Base-by-base conservation (phyloP, 2,329 filamentous ascomycete genomes). In the Purpureocillium lavendulum region DNA sequence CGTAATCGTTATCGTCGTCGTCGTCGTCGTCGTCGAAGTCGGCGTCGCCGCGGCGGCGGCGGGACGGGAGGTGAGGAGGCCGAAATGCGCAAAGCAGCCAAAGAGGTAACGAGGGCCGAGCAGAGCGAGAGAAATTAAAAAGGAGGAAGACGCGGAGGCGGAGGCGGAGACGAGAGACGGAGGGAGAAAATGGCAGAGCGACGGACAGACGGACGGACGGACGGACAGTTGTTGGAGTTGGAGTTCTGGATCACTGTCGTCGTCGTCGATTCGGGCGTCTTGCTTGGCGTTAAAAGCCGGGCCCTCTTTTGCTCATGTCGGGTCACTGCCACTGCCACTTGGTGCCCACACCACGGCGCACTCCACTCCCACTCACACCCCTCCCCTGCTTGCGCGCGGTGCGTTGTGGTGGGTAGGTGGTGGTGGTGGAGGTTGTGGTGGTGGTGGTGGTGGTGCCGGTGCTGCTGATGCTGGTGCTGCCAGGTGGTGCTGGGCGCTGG, bases 171-270 rank as follows among this genome's bases (percentile, higher is more conserved):
- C 24, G 39, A 17, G 36, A 38, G 36, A 30, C 30, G 35, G 28
- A 17, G 36, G 29, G 12, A 13, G 29, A 30, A 30, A 30, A 7
- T 4, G 26, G 12, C 26, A 29, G 26, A 29, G n/a, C n/a, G n/a
- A n/a, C n/a, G n/a, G n/a, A n/a, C n/a, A n/a, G n/a, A n/a, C n/a
- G 7, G 29, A 30, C 21, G 16, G 29, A 31, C 24, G 28, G 30
- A 24, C 17, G 29, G 29, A 30, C 11, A 13, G n/a, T 30, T 32
- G n/a, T 30, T 32, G 33, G n/a, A 30, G 33, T 29, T 33, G 39
- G 39, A 40, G 39, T 28, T 40, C 39, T 36, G 39, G 33, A 36
- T 36, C 33, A 40, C 10, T 10, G 21, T 26, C 21, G 21, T 26
- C 34, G 34, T 28, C 39, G 33, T 35, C 39, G 35, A 36, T 15